Percentiles rank a stretch among this genome's conserved stretches.
Conservation (phyloP, 176 grass and related monocot genomes). For the Avena sativa region DNA sequence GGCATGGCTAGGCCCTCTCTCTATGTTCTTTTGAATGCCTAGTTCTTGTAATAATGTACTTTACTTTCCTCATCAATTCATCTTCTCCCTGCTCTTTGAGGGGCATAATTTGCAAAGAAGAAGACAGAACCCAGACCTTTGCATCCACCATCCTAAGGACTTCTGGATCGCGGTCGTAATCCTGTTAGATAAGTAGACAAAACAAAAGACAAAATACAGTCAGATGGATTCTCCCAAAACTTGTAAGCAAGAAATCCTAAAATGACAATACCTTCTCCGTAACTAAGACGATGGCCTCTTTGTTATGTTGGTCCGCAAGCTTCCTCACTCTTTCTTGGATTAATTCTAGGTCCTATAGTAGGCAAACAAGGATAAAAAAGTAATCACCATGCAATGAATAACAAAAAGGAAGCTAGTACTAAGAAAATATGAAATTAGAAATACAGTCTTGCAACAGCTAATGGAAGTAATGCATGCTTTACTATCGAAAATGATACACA, state of each 20-base stretch:
- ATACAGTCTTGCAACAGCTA: neutral
- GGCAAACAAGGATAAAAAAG: slow-evolving; percentile 17
- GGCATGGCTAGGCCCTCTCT: neutral
- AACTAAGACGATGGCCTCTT: slow-evolving; percentile 50
- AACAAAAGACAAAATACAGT: slow-evolving; percentile 16
- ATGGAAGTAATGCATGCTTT: neutral
- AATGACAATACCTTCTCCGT: slow-evolving; percentile 67
- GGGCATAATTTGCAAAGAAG: slow-evolving; percentile 63
- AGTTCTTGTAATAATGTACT: slow-evolving; percentile 34
- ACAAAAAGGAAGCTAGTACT: slow-evolving; percentile 1
- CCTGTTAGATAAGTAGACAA: slow-evolving; percentile 42
- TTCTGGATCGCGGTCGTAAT: slow-evolving; percentile 75
- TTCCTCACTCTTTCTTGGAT: slow-evolving; percentile 43
- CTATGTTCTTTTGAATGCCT: neutral
- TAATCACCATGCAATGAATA: slow-evolving; percentile 21
- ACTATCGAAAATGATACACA: neutral
- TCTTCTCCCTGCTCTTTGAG: slow-evolving; percentile 31
- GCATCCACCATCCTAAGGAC: slow-evolving; percentile 42
- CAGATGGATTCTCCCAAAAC: neutral
- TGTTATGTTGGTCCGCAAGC: slow-evolving; percentile 36
- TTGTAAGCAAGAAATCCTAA: neutral
- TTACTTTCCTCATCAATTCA: slow-evolving; percentile 49
- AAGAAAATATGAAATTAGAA: neutral
- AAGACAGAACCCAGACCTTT: slow-evolving; percentile 63
- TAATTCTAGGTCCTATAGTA: slow-evolving; percentile 51